Evolutionary conservation across 305 asterid genomes (phyloP), one percentile per base, ranked within the genome.

Genomic region (Rubia peregrina): DNA sequence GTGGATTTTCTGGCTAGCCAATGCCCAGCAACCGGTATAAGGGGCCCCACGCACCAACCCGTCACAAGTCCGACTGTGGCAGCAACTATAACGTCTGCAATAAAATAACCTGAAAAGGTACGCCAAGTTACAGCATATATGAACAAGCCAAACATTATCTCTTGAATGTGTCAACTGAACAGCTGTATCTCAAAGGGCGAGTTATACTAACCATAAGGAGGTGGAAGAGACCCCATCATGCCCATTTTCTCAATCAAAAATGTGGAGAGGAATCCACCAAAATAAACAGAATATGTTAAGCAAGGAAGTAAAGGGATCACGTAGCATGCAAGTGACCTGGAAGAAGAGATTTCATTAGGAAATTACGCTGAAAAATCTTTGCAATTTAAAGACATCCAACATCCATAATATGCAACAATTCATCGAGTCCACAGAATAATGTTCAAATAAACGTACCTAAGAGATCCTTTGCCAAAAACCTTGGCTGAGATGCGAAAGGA

Each of bases 191-290:
- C 76, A 70, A 42, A 63, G 66, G 67, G 16, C 67, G 13, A 62
- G 83, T 74, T 30, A 73, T 38, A 83, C 97, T 80, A 71, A 94
- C 99, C 99, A 77, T 86, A 87, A 40, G 98, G 99, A 73, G 94
- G 96, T 71, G 99, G 96, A 79, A 68, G 84, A 48, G 99, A 86
- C 83, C 98, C 99, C 60, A 84, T 70, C 98, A 90, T 90, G 83
- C 99, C 97, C 96, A 90, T 84, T 88, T 94, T 94, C 88, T 94
- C 98, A 19, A 89, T 88, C 86, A 94, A 61, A 81, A 94, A 94
- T 59, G 76, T 73, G 51, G 75, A 87, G 70, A 91, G 88, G 80
- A 94, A 86, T 79, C 99, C 99, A 5, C 98, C 98, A 74, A 89
- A 91, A 84, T 89, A 94, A 69, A 85, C 84, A 17, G 91, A 80